A percentile compares a stretch with the other conserved stretches of the same genome.
phyloP scores from a whole-genome alignment of 2,329 filamentous ascomycete species.

The Helotiales sp. region DNA sequence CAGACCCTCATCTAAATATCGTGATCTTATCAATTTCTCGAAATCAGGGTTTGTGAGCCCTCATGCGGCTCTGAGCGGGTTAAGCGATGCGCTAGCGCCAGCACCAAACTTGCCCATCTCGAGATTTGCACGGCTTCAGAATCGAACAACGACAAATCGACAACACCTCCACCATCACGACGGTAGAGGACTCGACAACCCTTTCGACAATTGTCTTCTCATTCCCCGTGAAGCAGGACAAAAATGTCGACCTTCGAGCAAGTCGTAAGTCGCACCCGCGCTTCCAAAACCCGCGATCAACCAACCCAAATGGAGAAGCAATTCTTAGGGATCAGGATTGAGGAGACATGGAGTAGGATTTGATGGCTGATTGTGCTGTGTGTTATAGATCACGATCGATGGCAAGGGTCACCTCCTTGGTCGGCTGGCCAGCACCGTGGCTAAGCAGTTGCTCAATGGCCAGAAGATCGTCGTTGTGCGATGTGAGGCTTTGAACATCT shows the following conservation, averaged over 20 bases:
- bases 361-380: constrained; percentile 37
- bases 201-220: constrained; percentile 37
- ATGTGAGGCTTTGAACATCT: constrained; percentile 99
- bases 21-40: neutral
- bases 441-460: constrained; percentile 98
- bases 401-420: constrained; percentile 99
- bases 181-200: constrained; percentile 37
- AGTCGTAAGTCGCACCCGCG: constrained; percentile 58
- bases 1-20: neutral
- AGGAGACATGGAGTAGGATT: constrained; percentile 15
- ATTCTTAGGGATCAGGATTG: constrained; percentile 4
- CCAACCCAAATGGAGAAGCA: constrained; percentile 5
- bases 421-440: constrained; percentile 95
- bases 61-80: constrained; percentile 7
- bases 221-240: constrained; percentile 39
- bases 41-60: neutral
- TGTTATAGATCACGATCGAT: constrained; percentile 88
- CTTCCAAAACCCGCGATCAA: constrained; percentile 14
- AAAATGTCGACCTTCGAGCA: constrained; percentile 69
- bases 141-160: constrained; percentile 34
- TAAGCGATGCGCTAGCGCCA: neutral
- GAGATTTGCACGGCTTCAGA: constrained; percentile 18
- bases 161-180: constrained; percentile 36
- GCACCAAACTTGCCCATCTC: constrained; percentile 7
- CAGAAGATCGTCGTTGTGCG: constrained; percentile 99